Conservation (phyloP, 2,329 filamentous ascomycete genomes). For the Dryadomyces quercus-mongolicae region DNA sequence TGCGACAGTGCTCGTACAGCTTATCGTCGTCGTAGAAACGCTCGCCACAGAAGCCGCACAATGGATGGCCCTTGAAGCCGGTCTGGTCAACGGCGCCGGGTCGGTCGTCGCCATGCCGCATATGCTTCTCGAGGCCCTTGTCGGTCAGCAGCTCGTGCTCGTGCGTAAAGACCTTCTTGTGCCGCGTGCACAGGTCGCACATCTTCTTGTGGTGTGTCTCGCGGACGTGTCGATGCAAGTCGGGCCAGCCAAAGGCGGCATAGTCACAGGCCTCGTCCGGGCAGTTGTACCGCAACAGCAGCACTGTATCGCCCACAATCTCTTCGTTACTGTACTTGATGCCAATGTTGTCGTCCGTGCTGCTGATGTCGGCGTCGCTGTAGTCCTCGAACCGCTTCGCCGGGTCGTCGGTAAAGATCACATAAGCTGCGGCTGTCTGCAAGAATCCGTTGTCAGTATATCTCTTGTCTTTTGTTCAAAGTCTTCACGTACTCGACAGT, state of each 20-base stretch:
- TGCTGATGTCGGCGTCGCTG: conserved; percentile 56
- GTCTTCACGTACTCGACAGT: conserved; percentile 61
- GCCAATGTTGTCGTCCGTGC: conserved; percentile 72
- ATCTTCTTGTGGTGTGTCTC: conserved; percentile 73
- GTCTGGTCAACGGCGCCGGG: conserved; percentile 86
- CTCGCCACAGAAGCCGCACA: conserved; percentile 84
- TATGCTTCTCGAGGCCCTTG: conserved; percentile 72
- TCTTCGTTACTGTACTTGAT: conserved; percentile 83
- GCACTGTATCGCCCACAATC: conserved; percentile 80
- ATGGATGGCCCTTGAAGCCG: conserved; percentile 89
- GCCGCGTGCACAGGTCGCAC: conserved; percentile 80
- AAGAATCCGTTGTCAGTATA: neutral
- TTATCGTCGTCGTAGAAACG: conserved; percentile 96
- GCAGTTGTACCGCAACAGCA: conserved; percentile 89
- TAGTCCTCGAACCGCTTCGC: conserved; percentile 83
- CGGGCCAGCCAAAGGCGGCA: conserved; percentile 56
- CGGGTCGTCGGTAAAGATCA: conserved; percentile 83
- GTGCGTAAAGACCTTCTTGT: conserved; percentile 98
- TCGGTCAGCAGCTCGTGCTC: conserved; percentile 87
- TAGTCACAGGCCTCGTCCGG: conserved; percentile 71
- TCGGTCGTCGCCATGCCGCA: conserved; percentile 80
- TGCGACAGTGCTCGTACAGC: conserved; percentile 82
- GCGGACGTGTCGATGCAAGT: conserved; percentile 64
- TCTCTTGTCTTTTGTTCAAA: neutral
- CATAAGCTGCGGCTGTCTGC: conserved; percentile 57